Conservation (phyloP, 1,139 yeast species). For the Pichia sp. region DNA sequence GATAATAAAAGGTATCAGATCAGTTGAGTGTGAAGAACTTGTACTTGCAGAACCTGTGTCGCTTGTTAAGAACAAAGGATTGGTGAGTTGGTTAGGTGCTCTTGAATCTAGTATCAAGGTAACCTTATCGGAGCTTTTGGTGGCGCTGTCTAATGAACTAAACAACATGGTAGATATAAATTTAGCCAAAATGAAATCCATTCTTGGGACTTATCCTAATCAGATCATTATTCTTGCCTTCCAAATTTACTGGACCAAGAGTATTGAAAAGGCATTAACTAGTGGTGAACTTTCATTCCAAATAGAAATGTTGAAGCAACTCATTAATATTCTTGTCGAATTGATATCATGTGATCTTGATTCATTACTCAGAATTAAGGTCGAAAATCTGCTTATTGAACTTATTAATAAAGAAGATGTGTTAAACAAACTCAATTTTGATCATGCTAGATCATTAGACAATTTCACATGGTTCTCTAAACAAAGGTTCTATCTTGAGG, state of each 20-base stretch:
- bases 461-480: constrained; percentile 51
- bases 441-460: constrained; percentile 19
- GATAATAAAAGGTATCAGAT: constrained; percentile 45
- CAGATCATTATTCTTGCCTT: constrained; percentile 59
- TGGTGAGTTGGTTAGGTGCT: constrained; percentile 58
- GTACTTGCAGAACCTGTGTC: constrained; percentile 45
- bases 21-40: constrained; percentile 66
- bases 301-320: constrained; percentile 2
- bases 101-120: constrained; percentile 55
- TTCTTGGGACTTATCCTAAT: constrained; percentile 46
- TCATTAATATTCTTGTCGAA: not conserved
- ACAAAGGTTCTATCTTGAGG: constrained; percentile 49
- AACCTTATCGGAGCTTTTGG: constrained; percentile 40
- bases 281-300: not conserved
- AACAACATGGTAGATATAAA: not conserved
- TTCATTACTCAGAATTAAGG: constrained; percentile 42
- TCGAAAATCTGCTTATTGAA: constrained; percentile 65
- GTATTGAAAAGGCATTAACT: constrained; percentile 36
- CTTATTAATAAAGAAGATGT: constrained; percentile 59
- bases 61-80: constrained; percentile 35
- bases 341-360: constrained; percentile 26
- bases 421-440: constrained; percentile 29
- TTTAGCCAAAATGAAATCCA: constrained; percentile 24
- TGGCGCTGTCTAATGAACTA: not conserved
- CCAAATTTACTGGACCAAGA: constrained; percentile 58